Base-by-base conservation (phyloP, 176 grass and related monocot genomes). In the Musa schizocarpa region DNA sequence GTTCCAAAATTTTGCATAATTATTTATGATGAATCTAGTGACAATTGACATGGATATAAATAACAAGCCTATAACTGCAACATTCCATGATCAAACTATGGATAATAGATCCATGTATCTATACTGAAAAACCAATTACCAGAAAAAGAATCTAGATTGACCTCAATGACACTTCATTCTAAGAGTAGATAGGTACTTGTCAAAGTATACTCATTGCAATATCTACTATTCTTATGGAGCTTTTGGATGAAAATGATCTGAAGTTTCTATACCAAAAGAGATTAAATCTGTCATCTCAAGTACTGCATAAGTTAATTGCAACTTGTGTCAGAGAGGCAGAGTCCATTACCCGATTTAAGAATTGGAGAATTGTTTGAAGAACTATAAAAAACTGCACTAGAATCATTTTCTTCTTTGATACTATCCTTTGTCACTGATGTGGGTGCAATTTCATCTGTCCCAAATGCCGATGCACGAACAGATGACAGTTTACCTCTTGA, bases 401-500 rank as follows among this genome's bases (percentile, higher is more conserved):
- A 81, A 81, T 78, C 70, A 78, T 59, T 25, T 63, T 80, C 80
- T 74, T 61, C 71, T 72, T 54, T 79, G 54, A 81, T 76, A 57
- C 24, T 80, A 50, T 78, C 80, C 3, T 78, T 72, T 63, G 59
- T 55, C 26, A 63, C 83, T 26, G 79, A 58, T 65, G 68, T 50
- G 50, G 72, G n/a, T 26, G 67, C 73, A 64, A 49, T 74, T 54
- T 58, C 75, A 65, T 73, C 79, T 54, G 48, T 57, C 72, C 58
- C 73, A 2, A 76, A 83, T 73, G 21, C 67, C 51, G 83, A 68
- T 86, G 73, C 73, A 81, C 76, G 79, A 77, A 89, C 87, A 58
- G 29, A 70, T 67, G 54, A 86, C 20, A 89, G 70, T 21, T 25
- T 65, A 9, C 78, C 84, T 61, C 83, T 83, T 86, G 81, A 78